Conservation (phyloP, 1,284 basidiomycete genomes). For the Fomitiporia mediterranea region DNA sequence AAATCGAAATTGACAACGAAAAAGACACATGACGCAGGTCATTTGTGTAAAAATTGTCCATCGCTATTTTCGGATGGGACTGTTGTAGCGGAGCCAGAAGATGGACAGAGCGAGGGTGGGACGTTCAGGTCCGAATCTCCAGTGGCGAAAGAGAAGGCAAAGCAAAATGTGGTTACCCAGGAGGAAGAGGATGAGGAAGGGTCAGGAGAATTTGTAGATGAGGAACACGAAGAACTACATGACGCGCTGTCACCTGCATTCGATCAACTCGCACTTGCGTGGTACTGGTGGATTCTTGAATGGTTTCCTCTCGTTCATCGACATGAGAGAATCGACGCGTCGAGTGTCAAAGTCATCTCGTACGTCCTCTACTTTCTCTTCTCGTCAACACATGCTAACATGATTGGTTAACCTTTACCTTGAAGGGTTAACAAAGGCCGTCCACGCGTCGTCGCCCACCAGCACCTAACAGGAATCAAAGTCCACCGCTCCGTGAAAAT, state of each 20-base stretch:
- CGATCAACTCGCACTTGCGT: constrained; percentile 24
- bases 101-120: not conserved
- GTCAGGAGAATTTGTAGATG: no score
- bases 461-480: constrained; percentile 7
- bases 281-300: constrained; percentile 26
- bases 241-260: constrained; percentile 25
- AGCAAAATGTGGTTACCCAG: not conserved
- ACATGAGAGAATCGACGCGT: constrained; percentile 6
- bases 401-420: not conserved
- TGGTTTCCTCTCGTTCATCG: constrained; percentile 17
- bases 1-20: not conserved
- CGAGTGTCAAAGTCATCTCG: constrained; percentile 7
- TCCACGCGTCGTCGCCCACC: constrained; percentile 8
- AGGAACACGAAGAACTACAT: constrained; percentile 21
- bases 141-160: not conserved
- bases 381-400: no score
- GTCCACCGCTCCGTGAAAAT: constrained; percentile 16
- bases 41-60: not conserved
- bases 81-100: not conserved
- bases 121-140: not conserved
- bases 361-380: constrained; percentile 3
- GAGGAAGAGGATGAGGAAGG: no score
- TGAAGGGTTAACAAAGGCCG: constrained; percentile 10
- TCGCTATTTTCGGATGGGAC: no score
- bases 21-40: not conserved